Conservation (phyloP, 225 moss, liverwort and hornwort species). For the Rhytidiadelphus loreus region DNA sequence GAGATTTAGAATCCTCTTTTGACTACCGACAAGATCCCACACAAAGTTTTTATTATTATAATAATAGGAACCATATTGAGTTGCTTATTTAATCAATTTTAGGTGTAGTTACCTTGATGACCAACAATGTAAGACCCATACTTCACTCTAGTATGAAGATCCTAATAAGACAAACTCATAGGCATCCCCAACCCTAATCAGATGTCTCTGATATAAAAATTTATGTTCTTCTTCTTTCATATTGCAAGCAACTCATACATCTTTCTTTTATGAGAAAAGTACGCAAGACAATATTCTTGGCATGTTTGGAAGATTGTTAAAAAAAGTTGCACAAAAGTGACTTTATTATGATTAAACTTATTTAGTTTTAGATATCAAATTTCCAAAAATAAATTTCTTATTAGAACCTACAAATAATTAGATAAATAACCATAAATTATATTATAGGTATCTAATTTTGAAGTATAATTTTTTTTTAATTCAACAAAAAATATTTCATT, state of each 20-base stretch:
- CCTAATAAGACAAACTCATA: not conserved
- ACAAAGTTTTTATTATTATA: not conserved
- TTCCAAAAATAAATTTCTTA: not conserved
- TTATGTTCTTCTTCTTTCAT: not conserved
- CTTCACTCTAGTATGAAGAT: not conserved
- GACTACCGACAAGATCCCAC: not conserved
- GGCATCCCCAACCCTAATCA: no score
- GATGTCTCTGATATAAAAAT: fast-evolving
- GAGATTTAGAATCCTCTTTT: not conserved
- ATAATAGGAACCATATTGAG: not conserved
- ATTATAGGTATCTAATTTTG: not conserved
- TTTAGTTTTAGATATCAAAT: not conserved
- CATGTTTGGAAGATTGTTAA: not conserved
- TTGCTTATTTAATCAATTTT: not conserved
- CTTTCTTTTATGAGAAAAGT: no score
- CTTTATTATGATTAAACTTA: no score
- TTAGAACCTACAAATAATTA: not conserved
- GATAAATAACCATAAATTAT: not conserved
- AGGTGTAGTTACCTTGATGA: not conserved
- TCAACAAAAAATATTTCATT: not conserved
- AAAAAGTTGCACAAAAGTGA: not conserved
- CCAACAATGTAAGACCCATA: not conserved
- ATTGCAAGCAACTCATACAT: not conserved
- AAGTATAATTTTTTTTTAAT: not conserved
- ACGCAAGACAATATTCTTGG: not conserved